Percentiles rank a stretch among this genome's conserved stretches.
phyloP scores from a whole-genome alignment of 441 rosid genomes.

The Gossypium trilobum region DNA sequence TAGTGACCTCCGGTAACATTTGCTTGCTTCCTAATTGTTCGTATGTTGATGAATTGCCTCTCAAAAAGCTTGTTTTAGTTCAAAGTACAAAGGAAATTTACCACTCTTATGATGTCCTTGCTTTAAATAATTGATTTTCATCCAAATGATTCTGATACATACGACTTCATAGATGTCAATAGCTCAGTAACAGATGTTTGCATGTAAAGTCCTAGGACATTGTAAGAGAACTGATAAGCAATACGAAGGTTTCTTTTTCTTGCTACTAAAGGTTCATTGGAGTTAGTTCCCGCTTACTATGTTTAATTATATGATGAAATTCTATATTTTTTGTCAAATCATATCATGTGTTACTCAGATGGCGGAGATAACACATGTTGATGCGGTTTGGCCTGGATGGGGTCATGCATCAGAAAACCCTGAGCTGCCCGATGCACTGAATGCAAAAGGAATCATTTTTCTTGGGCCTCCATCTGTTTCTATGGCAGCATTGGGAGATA shows the following conservation, averaged over 20 bases:
- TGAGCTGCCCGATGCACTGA: constrained; percentile 89
- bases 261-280: not conserved
- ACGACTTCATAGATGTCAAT: not conserved
- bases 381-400: constrained; percentile 99
- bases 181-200: constrained; percentile 6
- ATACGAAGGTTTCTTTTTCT: not conserved
- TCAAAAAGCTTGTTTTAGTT: not conserved
- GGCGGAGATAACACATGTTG: constrained; percentile 96
- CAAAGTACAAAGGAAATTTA: not conserved
- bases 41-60: constrained; percentile 13
- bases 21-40: not conserved
- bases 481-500: constrained; percentile 97
- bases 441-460: constrained; percentile 75
- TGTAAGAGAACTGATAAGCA: not conserved
- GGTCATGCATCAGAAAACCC: constrained; percentile 99
- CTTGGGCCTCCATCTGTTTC: constrained; percentile 95
- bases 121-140: constrained; percentile 1
- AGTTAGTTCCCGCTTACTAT: constrained; percentile 3
- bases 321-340: constrained; percentile 12
- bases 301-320: constrained; percentile 5
- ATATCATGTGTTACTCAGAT: constrained; percentile 41
- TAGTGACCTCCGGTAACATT: not conserved
- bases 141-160: not conserved
- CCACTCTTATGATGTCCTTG: not conserved
- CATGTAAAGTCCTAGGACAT: constrained; percentile 9